Percentiles rank a stretch among this genome's conserved stretches.
Conservation (phyloP, 2,329 filamentous ascomycete species). For the Cryphonectria radicalis region DNA sequence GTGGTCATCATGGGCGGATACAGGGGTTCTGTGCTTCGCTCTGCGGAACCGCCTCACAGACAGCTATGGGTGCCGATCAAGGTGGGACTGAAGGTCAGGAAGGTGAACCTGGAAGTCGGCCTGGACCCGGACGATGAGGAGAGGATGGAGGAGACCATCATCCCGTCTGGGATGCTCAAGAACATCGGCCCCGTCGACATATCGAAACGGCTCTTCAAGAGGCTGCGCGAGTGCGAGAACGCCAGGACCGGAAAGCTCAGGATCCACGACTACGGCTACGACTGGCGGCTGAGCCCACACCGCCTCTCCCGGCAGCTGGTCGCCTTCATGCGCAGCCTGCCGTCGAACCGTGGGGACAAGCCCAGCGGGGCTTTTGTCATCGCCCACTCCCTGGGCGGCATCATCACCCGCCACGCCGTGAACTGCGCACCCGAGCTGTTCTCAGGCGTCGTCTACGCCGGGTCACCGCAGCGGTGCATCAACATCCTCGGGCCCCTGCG, state of each 20-base stretch:
- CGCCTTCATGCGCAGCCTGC: slow-evolving; percentile 72
- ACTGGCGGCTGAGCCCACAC: slow-evolving; percentile 87
- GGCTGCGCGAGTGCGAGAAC: slow-evolving; percentile 75
- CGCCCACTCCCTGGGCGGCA: slow-evolving; percentile 83
- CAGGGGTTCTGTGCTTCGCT: slow-evolving; percentile 85
- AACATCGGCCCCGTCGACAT: slow-evolving; percentile 93
- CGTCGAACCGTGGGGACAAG: slow-evolving; percentile 65
- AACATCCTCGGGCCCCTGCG: slow-evolving; percentile 89
- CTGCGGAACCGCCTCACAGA: slow-evolving; percentile 78
- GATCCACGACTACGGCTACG: slow-evolving; percentile 90
- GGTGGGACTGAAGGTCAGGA: slow-evolving; percentile 86
- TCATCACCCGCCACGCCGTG: slow-evolving; percentile 86
- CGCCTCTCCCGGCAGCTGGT: slow-evolving; percentile 74
- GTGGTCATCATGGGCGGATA: slow-evolving; percentile 90
- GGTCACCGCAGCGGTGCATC: slow-evolving; percentile 82
- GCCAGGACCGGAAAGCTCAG: slow-evolving; percentile 71
- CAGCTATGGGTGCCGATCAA: slow-evolving; percentile 95
- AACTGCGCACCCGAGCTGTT: slow-evolving; percentile 86
- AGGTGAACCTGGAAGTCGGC: slow-evolving; percentile 88
- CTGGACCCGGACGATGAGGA: slow-evolving; percentile 82
- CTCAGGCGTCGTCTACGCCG: slow-evolving; percentile 82
- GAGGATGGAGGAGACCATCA: slow-evolving; percentile 79
- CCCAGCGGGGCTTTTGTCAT: slow-evolving; percentile 77
- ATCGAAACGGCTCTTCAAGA: slow-evolving; percentile 78
- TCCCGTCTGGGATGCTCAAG: slow-evolving; percentile 85